Conservation (phyloP, 176 grass and related monocot genomes). For the Luzula sylvatica region DNA sequence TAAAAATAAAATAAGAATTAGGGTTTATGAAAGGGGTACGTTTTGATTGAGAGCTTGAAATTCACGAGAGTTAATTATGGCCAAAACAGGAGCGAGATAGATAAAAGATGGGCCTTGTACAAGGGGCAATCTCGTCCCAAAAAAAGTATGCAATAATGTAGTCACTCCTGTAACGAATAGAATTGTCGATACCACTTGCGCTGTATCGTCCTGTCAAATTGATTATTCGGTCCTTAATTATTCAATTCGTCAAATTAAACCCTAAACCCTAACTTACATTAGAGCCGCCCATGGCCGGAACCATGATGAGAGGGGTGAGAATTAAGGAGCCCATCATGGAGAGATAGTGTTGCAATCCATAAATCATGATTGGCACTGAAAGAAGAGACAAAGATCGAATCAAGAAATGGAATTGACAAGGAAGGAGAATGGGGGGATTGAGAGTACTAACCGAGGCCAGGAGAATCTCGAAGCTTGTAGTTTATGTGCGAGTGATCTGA, state of each 20-base stretch:
- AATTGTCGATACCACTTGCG: constrained; percentile 82
- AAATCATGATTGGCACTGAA: constrained; percentile 59
- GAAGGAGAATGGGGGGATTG: no score
- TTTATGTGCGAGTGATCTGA: constrained; percentile 50
- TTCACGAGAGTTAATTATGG: constrained; percentile 84
- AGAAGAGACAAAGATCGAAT: not conserved
- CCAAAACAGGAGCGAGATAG: constrained; percentile 76
- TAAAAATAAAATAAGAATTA: not conserved
- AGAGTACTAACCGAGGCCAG: constrained; percentile 50
- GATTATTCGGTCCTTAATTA: not conserved
- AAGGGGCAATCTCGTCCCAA: constrained; percentile 79
- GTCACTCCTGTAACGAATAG: constrained; percentile 64
- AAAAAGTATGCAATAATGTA: constrained; percentile 70
- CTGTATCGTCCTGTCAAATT: constrained; percentile 61
- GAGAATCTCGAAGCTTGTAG: constrained; percentile 77
- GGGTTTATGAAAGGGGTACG: constrained; percentile 15
- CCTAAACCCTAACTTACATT: constrained; percentile 36
- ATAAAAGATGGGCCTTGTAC: constrained; percentile 95
- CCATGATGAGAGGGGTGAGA: constrained; percentile 66
- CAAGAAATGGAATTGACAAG: no score
- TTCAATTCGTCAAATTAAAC: not conserved
- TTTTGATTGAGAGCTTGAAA: constrained; percentile 81
- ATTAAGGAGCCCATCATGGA: constrained; percentile 96
- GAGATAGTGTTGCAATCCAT: constrained; percentile 83
- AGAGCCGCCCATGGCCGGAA: constrained; percentile 87